Evolutionary conservation across 192 early-diverging fungal species (phyloP).

Genomic region (Allomyces arbusculus): DNA sequence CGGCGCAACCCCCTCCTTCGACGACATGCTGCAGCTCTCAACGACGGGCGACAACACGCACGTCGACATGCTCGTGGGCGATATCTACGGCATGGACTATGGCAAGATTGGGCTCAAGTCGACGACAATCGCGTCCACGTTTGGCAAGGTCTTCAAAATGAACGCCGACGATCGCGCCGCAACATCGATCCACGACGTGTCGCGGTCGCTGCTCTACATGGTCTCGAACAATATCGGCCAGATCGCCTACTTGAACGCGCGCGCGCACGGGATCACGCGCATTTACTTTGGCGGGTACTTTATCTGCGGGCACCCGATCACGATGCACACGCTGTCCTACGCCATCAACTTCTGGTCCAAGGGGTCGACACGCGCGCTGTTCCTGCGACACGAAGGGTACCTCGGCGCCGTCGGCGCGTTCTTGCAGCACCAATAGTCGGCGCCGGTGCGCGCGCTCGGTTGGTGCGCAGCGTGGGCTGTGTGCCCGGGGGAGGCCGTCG

Average conservation of each 20-base stretch:
- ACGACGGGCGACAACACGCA: constrained; percentile 79
- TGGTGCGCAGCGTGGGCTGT: too few relatives aligned
- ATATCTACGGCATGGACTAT: constrained; percentile 86
- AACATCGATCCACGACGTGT: constrained; percentile 62
- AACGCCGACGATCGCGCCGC: constrained; percentile 31
- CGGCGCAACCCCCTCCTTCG: constrained; percentile 16
- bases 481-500: too few relatives aligned
- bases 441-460: too few relatives aligned
- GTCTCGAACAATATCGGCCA: constrained; percentile 94
- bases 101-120: constrained; percentile 80
- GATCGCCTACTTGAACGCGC: constrained; percentile 91
- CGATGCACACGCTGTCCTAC: constrained; percentile 93
- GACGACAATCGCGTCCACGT: constrained; percentile 80
- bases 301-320: constrained; percentile 86
- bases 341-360: constrained; percentile 96
- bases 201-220: constrained; percentile 79
- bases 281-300: constrained; percentile 99
- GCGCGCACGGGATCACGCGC: constrained; percentile 60
- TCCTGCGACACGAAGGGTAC: constrained; percentile 93
- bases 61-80: constrained; percentile 77
- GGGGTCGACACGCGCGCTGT: constrained; percentile 79
- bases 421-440: constrained; percentile 18
- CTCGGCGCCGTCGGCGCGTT: constrained; percentile 86
- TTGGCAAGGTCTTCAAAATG: constrained; percentile 91
- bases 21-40: constrained; percentile 61